Conservation (phyloP, 1,284 basidiomycete genomes). For the Boletellus sp. region DNA sequence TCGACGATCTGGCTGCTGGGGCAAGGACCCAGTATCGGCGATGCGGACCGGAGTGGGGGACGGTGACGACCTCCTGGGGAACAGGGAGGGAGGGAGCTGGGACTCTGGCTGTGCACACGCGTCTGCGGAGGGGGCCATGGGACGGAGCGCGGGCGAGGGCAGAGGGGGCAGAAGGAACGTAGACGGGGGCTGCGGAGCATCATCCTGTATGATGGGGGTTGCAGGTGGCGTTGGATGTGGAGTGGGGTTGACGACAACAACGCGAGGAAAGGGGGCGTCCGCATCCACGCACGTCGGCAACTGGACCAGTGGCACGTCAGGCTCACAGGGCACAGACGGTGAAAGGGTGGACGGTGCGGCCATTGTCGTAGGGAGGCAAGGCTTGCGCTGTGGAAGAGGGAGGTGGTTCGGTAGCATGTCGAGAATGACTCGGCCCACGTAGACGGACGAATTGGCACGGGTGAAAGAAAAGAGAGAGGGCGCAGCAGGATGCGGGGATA, state of each 20-base stretch:
- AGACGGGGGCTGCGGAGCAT: slow-evolving; percentile 23
- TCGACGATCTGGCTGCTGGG: slow-evolving; percentile 34
- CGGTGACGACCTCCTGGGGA: slow-evolving; percentile 1
- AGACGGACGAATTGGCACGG: slow-evolving; percentile 32
- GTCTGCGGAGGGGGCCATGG: neutral
- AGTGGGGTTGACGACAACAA: slow-evolving; percentile 54
- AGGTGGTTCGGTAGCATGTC: slow-evolving; percentile 47
- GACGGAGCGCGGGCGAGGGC: slow-evolving; percentile 20
- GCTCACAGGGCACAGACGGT: slow-evolving; percentile 5
- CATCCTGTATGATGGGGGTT: slow-evolving; percentile 38
- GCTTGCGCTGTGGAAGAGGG: slow-evolving; percentile 17
- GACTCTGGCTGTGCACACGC: neutral
- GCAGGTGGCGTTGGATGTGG: slow-evolving; percentile 56
- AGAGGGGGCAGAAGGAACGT: slow-evolving; percentile 33
- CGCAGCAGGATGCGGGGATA: slow-evolving; percentile 15
- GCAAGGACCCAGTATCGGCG: slow-evolving; percentile 22
- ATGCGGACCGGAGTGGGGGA: slow-evolving; percentile 9
- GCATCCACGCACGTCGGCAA: slow-evolving; percentile 17
- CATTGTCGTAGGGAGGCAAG: neutral
- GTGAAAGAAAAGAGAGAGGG: slow-evolving; percentile 2
- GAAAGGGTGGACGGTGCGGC: slow-evolving; percentile 4
- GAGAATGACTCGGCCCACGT: slow-evolving; percentile 52
- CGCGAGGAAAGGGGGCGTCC: slow-evolving; percentile 39
- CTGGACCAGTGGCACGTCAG: slow-evolving; percentile 22
- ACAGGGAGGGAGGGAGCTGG: slow-evolving; percentile 1